Evolutionary conservation across 75 land plant species (phyloP), one percentile per base, ranked within the genome.

Genomic region (Pseudotsuga menziesii): DNA sequence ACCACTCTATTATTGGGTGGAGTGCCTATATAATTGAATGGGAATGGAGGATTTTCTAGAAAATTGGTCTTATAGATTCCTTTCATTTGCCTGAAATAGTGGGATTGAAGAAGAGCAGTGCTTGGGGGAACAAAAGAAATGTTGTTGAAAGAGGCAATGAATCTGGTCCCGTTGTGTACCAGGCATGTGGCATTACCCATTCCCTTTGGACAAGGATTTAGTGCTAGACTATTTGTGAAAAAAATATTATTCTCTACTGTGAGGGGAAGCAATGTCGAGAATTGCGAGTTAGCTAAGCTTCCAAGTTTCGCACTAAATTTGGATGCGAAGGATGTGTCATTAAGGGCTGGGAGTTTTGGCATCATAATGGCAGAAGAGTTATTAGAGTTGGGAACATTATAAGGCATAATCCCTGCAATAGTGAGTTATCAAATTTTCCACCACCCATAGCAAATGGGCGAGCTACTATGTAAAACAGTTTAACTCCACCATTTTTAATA

Each of bases 141-240:
- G 76, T 91, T 91, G 78, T 91, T 91, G 9, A 91, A 75, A 17
- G 91, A 70, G 17, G 83, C 90, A 17, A 81, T 36, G 48, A 89
- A 89, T 52, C 76, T 85, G 7, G 88, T 81, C 15, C 87, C 87
- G 59, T 84, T 81, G 4, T 81, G 78, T 1, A 86, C 90, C 23
- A 80, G 82, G 70, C 91, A 91, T 9, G 80, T 81, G 32, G 32
- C 32, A 29, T 29, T 29, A 0, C 32, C 32, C 32, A 29, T 29
- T 1, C 32, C 32, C 32, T 22, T 70, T 29, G 32, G 32, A 29
- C 32, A 29, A 29, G 32, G 32, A 29, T 29, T 29, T 1, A 29
- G 32, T 29, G 1, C 32, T 1, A 29, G 32, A 29, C 32, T 1
- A 29, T 0, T 1, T 19, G 89, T 87, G 78, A 89, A 84, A 70